phyloP scores from a whole-genome alignment of 805 yeast genomes.

The Starmerella gropengiesseri region DNA sequence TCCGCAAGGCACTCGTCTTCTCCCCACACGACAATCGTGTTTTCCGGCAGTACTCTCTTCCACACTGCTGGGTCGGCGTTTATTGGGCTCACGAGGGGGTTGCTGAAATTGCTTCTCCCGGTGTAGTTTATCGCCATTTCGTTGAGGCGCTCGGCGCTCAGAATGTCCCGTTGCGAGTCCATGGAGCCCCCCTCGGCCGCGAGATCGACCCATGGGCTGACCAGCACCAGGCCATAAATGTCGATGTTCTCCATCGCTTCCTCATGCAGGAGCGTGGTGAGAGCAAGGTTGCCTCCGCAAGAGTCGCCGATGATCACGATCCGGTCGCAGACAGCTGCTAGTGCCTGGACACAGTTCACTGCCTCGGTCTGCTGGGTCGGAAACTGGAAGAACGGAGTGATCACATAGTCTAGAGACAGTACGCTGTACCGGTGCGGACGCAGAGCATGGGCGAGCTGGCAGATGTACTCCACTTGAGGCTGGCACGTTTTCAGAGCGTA shows the following conservation, averaged over 20 bases:
- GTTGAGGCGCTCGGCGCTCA: conserved; percentile 12
- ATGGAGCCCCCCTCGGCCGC: conserved; percentile 15
- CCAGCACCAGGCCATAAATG: conserved; percentile 16
- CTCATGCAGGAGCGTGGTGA: conserved; percentile 15
- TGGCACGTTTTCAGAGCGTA: conserved; percentile 20
- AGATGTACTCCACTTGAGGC: conserved; percentile 20
- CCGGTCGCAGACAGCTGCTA: conserved; percentile 19
- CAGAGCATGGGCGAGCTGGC: conserved; percentile 11
- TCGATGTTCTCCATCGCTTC: not conserved
- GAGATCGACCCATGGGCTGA: conserved; percentile 23
- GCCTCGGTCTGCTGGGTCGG: conserved; percentile 27
- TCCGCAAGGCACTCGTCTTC: conserved; percentile 22
- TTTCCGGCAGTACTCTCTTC: conserved; percentile 16
- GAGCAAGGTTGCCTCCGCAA: conserved; percentile 29
- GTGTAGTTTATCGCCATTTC: conserved; percentile 14
- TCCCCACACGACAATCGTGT: conserved; percentile 21
- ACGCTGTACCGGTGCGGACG: conserved; percentile 13
- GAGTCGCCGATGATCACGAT: conserved; percentile 29
- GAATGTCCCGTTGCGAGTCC: conserved; percentile 12
- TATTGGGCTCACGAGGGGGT: conserved; percentile 18
- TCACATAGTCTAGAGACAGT: conserved; percentile 27
- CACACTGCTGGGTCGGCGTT: conserved; percentile 16
- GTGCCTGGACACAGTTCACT: conserved; percentile 17
- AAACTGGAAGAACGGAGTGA: conserved; percentile 23
- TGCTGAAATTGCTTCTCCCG: conserved; percentile 6